Base-by-base conservation (phyloP, 73 alveolate genomes). In the Breviolum minutum region DNA sequence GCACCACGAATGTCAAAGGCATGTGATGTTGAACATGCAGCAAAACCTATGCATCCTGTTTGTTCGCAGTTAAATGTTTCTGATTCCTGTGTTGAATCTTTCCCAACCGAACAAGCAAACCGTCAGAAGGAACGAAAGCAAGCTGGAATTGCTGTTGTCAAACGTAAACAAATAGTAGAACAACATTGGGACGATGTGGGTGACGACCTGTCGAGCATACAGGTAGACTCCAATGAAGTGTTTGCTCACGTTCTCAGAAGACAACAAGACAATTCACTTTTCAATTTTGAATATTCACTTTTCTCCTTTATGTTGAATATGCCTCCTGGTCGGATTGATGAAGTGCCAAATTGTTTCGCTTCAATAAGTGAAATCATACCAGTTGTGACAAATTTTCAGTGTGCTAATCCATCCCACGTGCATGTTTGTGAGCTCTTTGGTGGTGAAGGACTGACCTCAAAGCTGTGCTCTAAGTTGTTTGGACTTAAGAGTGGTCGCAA, bases 161-260 rank as follows among this genome's bases (percentile, higher is more conserved):
- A 73, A 9, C 10, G 54, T 16, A 30, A 64, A 9, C 63, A 66
- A 7, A 27, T 0, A 0, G 85, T 88, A 16, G 95, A 88, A 17
- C 95, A 88, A 32, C 30, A 40, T 10, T 54, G n/a, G 13, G 95
- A 88, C 17, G 95, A 88, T 20, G n/a, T 88, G 32, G 95, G 95
- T 6, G 95, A 88, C 32, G 95, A 88, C 40, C 8, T 88, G 48
- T 14, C 66, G 16, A 88, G 95, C 63, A 13, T 88, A 32, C 20
- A 48, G 8, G 86, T 29, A 32, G 29, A 5, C 11, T 9, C 40
- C 8, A 7, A 24, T 68, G 69, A 29, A 5, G 69, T 32, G 32
- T 7, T 7, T 6, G 7, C 17, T 5, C 6, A 5, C 9, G 29
- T 12, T 12, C 6, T 16, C 20, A n/a, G 5, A 12, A 5, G 2